phyloP scores from a whole-genome alignment of 108 stramenopile species.

The Aurantiochytrium sp. region DNA sequence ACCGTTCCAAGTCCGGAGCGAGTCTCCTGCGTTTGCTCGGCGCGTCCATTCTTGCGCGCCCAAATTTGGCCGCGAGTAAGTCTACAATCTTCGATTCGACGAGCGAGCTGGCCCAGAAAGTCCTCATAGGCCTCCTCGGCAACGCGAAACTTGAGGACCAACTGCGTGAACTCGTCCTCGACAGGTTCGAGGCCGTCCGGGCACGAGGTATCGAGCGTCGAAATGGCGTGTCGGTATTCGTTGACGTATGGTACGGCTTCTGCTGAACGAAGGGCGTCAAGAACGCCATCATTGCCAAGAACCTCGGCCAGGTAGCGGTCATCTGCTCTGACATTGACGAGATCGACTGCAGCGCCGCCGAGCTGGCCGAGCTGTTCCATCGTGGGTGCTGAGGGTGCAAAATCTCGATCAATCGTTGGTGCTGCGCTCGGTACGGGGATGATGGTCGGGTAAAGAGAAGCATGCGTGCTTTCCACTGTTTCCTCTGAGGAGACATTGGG shows the following conservation, averaged over 20 bases:
- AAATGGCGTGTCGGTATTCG: background rate
- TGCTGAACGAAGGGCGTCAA: background rate
- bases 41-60: background rate
- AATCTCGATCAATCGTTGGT: background rate
- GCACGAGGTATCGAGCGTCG: background rate
- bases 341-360: background rate
- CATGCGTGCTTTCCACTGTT: background rate
- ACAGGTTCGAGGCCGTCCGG: background rate
- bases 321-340: background rate
- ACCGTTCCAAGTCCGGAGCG: background rate
- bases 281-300: slow-evolving; percentile 34
- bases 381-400: background rate
- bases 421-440: background rate
- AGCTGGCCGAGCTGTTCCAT: background rate
- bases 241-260: background rate
- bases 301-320: background rate
- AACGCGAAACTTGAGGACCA: background rate
- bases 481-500: background rate
- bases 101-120: background rate
- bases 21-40: background rate
- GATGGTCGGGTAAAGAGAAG: background rate
- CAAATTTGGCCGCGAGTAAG: background rate
- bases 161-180: background rate
- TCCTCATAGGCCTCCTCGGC: background rate
- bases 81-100: background rate